phyloP scores from a whole-genome alignment of 805 yeast genomes.

The Yamadazyma olivae region DNA sequence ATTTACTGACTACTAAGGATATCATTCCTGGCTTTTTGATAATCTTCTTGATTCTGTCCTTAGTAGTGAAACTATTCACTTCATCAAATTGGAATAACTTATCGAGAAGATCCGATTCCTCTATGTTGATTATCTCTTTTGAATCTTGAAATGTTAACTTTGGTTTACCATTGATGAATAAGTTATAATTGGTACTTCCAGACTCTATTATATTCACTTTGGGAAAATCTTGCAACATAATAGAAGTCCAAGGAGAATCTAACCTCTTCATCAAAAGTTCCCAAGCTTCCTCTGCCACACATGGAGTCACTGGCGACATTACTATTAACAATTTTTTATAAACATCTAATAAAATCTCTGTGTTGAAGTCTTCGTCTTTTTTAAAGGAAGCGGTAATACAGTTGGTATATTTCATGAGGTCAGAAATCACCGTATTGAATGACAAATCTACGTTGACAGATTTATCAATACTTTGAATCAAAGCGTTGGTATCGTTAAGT shows the following conservation, averaged over 20 bases:
- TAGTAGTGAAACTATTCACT: conserved; percentile 41
- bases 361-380: conserved; percentile 23
- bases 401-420: conserved; percentile 80
- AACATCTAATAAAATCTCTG: conserved; percentile 44
- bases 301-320: conserved; percentile 80
- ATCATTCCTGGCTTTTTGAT: conserved; percentile 53
- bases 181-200: conserved; percentile 41
- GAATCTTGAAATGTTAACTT: conserved; percentile 42
- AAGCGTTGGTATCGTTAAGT: conserved; percentile 54
- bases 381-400: conserved; percentile 39
- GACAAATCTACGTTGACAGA: conserved; percentile 60
- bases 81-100: conserved; percentile 29
- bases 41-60: conserved; percentile 46
- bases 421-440: conserved; percentile 83
- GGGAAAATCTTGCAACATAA: conserved; percentile 71
- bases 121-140: conserved; percentile 33
- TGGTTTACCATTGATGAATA: conserved; percentile 75
- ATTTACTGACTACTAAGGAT: conserved; percentile 18
- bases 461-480: conserved; percentile 48
- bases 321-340: conserved; percentile 55
- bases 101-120: conserved; percentile 33
- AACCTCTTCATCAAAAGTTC: conserved; percentile 36
- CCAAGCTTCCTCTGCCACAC: conserved; percentile 80
- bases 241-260: conserved; percentile 39
- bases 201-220: conserved; percentile 38